Conservation (phyloP, 2,329 filamentous ascomycete genomes). For the Aspergillus spinulosporus region DNA sequence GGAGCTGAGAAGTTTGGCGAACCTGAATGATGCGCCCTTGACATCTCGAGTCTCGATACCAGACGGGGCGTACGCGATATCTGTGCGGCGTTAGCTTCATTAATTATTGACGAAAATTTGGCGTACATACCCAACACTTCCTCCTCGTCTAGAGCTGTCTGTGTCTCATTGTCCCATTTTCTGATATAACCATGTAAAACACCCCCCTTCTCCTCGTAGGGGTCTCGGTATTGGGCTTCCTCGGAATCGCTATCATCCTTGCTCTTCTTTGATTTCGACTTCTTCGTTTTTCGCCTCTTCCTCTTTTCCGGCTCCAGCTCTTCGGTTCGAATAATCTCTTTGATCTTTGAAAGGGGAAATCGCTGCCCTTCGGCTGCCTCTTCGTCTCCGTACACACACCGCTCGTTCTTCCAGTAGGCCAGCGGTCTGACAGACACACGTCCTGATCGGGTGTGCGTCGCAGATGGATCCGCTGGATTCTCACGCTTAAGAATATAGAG, state of each 20-base stretch:
- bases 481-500: conserved; percentile 54
- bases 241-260: conserved; percentile 43
- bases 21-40: conserved; percentile 72
- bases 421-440: conserved; percentile 76
- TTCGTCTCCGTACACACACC: conserved; percentile 66
- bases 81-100: conserved; percentile 35
- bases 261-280: conserved; percentile 39
- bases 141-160: conserved; percentile 40
- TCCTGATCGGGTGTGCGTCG: conserved; percentile 71
- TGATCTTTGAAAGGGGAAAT: conserved; percentile 69
- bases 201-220: conserved; percentile 48
- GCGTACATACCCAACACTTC: conserved; percentile 40
- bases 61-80: conserved; percentile 60
- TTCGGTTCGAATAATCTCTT: conserved; percentile 74
- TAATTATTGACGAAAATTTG: not conserved
- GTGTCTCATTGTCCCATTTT: conserved; percentile 44
- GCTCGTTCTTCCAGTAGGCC: conserved; percentile 84
- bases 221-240: conserved; percentile 38
- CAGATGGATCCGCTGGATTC: conserved; percentile 54
- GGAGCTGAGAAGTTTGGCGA: conserved; percentile 80
- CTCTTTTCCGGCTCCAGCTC: conserved; percentile 51
- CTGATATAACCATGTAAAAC: conserved; percentile 47
- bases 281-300: conserved; percentile 18
- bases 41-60: conserved; percentile 61
- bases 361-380: conserved; percentile 57